Evolutionary conservation across 192 early-diverging fungal genomes (phyloP).

Genomic region (Backusella psychrophila): DNA sequence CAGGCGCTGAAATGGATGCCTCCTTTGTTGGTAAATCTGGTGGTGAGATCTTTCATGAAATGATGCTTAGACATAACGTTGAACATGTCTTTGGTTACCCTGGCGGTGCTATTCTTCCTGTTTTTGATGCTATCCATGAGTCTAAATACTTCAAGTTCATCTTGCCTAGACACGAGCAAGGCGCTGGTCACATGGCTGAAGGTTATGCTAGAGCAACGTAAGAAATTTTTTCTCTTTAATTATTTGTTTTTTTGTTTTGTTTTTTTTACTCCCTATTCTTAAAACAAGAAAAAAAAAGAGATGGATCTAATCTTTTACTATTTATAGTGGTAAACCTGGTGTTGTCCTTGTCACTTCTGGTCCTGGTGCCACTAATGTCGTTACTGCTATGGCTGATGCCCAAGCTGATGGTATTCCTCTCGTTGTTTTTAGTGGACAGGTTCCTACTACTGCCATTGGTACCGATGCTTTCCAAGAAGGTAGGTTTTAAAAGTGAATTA

Average conservation of each 20-base stretch:
- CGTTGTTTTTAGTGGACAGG: slow-evolving; percentile 96
- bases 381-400: slow-evolving; percentile 98
- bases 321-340: slow-evolving; percentile 70
- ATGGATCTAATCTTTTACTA: slow-evolving; percentile 16
- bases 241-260: neutral
- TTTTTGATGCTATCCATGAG: slow-evolving; percentile 98
- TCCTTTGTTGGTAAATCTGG: slow-evolving; percentile 96
- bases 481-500: slow-evolving; percentile 1
- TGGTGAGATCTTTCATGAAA: slow-evolving; percentile 98
- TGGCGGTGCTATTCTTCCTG: slow-evolving; percentile 97
- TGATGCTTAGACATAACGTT: slow-evolving; percentile 94
- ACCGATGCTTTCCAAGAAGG: slow-evolving; percentile 96
- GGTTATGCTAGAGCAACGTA: slow-evolving; percentile 92
- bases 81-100: slow-evolving; percentile 98
- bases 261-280: neutral
- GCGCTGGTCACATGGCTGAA: slow-evolving; percentile 98
- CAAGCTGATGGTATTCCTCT: slow-evolving; percentile 92
- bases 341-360: slow-evolving; percentile 81
- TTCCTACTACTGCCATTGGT: slow-evolving; percentile 87
- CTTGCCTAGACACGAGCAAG: slow-evolving; percentile 96
- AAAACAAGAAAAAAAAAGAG: neutral
- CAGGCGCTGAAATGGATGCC: slow-evolving; percentile 51
- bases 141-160: slow-evolving; percentile 95
- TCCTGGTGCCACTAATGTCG: slow-evolving; percentile 96
- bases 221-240: slow-evolving; percentile 3